Percentiles rank a stretch among this genome's conserved stretches.
These are phyloP conservation scores for Lentinula detonsa DNA, from an alignment of 768 basidiomycete genomes.

Conservation along the genomic window DNA sequence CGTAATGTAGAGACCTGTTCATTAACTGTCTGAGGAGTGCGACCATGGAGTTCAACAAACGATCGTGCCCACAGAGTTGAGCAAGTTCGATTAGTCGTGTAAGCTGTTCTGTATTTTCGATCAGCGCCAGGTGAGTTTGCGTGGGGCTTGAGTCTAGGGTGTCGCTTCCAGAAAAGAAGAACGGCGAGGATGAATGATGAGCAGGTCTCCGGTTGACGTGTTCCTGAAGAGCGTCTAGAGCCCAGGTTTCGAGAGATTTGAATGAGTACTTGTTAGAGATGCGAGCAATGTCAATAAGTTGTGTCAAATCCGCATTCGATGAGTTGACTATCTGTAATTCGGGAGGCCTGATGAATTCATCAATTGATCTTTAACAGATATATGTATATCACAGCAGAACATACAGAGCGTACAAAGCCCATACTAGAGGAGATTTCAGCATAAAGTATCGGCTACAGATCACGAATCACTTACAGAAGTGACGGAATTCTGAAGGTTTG, in stretches of 20 bases:
- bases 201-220: slow-evolving; percentile 54
- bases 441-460: not conserved
- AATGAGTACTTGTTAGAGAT: slow-evolving; percentile 72
- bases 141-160: slow-evolving; percentile 9
- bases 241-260: slow-evolving; percentile 70
- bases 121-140: slow-evolving; percentile 10
- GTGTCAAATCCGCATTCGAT: slow-evolving; percentile 42
- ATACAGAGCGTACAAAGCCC: slow-evolving; percentile 73
- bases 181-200: slow-evolving; percentile 29
- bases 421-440: slow-evolving; percentile 24
- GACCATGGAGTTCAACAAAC: slow-evolving; percentile 56
- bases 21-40: slow-evolving; percentile 54
- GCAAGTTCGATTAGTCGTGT: slow-evolving; percentile 62
- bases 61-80: slow-evolving; percentile 58
- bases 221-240: slow-evolving; percentile 66
- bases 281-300: slow-evolving; percentile 56
- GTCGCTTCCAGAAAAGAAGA: slow-evolving; percentile 20
- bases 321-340: slow-evolving; percentile 48
- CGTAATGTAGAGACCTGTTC: slow-evolving; percentile 56
- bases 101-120: slow-evolving; percentile 39
- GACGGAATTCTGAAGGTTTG: slow-evolving; percentile 57
- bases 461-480: slow-evolving; percentile 32
- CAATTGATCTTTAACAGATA: slow-evolving; percentile 4
- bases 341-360: slow-evolving; percentile 41
- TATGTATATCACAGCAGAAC: slow-evolving; percentile 16